Conservation (phyloP, 2,329 filamentous ascomycete species). For the Aspergillus sp. region DNA sequence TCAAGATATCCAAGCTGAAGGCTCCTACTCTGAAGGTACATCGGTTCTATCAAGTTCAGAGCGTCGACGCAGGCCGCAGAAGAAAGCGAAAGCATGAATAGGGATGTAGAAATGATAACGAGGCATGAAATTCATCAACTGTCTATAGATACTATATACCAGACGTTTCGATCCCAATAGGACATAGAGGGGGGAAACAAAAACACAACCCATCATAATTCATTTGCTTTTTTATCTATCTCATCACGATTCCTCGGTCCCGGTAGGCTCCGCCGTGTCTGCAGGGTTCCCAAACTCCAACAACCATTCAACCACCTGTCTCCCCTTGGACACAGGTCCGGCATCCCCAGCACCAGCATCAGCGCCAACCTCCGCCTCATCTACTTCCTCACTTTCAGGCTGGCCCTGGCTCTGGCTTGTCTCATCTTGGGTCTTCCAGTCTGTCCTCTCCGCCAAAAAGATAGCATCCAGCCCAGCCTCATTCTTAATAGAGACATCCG, state of each 20-base stretch:
- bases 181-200: not conserved
- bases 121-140: not conserved
- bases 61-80: constrained; percentile 10
- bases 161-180: not conserved
- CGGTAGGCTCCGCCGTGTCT: constrained; percentile 28
- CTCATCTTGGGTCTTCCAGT: constrained; percentile 59
- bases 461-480: constrained; percentile 78
- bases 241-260: not conserved
- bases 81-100: constrained; percentile 13
- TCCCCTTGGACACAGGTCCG: constrained; percentile 33
- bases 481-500: constrained; percentile 76
- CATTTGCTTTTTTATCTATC: not conserved
- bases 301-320: constrained; percentile 45
- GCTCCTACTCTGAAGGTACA: constrained; percentile 21
- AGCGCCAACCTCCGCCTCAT: constrained; percentile 15
- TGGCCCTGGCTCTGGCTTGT: constrained; percentile 13
- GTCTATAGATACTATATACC: constrained; percentile 6
- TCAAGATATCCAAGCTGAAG: constrained; percentile 16
- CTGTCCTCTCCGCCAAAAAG: constrained; percentile 70
- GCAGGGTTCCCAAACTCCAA: constrained; percentile 38
- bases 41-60: not conserved
- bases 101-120: constrained; percentile 1
- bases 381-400: constrained; percentile 22
- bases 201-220: not conserved
- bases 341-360: not conserved